Percentiles rank a stretch among this genome's conserved stretches.
phyloP scores from a whole-genome alignment of 2,329 filamentous ascomycete genomes.

The Apiospora pterosperma region DNA sequence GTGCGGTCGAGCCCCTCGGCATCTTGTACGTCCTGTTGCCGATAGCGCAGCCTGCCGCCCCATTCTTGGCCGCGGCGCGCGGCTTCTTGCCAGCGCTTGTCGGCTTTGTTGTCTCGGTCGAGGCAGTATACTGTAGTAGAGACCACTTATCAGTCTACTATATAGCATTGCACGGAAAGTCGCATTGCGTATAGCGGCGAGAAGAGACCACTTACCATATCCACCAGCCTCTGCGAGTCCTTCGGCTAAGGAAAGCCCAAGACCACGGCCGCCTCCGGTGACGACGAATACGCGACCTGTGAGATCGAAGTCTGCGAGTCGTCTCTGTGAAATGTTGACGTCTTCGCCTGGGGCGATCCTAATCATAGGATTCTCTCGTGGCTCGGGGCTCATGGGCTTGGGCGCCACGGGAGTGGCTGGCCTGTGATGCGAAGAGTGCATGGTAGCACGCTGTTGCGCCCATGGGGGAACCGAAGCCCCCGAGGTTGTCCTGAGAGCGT shows the following conservation, averaged over 20 bases:
- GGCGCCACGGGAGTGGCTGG: neutral
- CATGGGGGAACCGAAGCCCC: neutral
- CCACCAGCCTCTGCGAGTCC: slow-evolving; percentile 73
- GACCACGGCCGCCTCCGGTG: slow-evolving; percentile 67
- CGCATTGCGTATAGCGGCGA: slow-evolving; percentile 19
- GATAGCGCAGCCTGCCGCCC: slow-evolving; percentile 62
- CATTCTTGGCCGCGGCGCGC: slow-evolving; percentile 59
- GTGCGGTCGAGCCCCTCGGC: slow-evolving; percentile 54
- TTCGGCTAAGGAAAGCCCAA: slow-evolving; percentile 72
- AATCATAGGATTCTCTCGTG: neutral
- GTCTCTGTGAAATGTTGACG: slow-evolving; percentile 16
- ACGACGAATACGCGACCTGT: slow-evolving; percentile 66
- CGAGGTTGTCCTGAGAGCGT: neutral
- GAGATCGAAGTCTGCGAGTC: slow-evolving; percentile 67
- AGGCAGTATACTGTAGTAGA: slow-evolving; percentile 50
- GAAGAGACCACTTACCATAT: slow-evolving; percentile 41
- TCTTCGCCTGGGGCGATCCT: neutral
- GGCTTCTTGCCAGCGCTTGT: slow-evolving; percentile 57
- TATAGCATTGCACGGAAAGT: neutral
- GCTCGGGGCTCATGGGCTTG: neutral
- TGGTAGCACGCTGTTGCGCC: neutral
- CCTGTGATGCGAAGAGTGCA: neutral
- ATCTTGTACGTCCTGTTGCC: slow-evolving; percentile 65
- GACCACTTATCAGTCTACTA: neutral
- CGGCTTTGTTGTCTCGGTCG: slow-evolving; percentile 47